Base-by-base conservation (phyloP, 2,329 filamentous ascomycete genomes). In the Fusarium mundagurra region DNA sequence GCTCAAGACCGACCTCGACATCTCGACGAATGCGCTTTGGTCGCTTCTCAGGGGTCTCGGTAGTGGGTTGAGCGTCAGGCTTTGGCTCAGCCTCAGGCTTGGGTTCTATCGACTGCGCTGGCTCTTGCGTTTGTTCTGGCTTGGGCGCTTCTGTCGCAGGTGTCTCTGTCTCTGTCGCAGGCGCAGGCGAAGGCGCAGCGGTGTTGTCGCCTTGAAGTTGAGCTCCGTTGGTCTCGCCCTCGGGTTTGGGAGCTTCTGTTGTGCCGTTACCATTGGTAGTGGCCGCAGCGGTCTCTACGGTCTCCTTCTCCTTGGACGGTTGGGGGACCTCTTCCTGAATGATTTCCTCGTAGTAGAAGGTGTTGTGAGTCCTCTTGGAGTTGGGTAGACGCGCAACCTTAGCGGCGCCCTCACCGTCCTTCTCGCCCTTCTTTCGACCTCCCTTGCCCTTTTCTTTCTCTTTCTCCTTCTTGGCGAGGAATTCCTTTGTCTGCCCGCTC, bases 391-490 rank as follows among this genome's bases (percentile, higher is more conserved):
- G 88, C 11, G 84, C 80, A 9, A 89, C 86, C 81, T 88, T 92
- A 22, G 89, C 87, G 12, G 87, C 83, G 16, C 82, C 84, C 57
- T 89, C 88, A 14, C 83, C 85, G 36, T 91, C 89, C 78, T 90
- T 88, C 41, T 88, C 77, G 10, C 67, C 88, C 76, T 92, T 91
- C 73, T 84, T 84, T 36, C 83, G 77, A 16, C 85, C 87, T 47
- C 88, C 87, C 78, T 92, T 93, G 75, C 88, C 90, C 29, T 87
- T 85, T 67, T 88, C 76, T 82, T 90, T 95, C 79, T 95, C 93
- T 80, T 91, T 93, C 79, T 96, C 93, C 81, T 94, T 94, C 83
- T 94, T 93, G 16, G 93, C 94, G 11, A 96, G 85, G 77, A 95
- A 96, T 77, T 96, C 94, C 76, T 91, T 90, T 76, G 94, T 94